Evolutionary conservation across 1,139 yeast species (phyloP).

Genomic region (Blastobotrys persicus): DNA sequence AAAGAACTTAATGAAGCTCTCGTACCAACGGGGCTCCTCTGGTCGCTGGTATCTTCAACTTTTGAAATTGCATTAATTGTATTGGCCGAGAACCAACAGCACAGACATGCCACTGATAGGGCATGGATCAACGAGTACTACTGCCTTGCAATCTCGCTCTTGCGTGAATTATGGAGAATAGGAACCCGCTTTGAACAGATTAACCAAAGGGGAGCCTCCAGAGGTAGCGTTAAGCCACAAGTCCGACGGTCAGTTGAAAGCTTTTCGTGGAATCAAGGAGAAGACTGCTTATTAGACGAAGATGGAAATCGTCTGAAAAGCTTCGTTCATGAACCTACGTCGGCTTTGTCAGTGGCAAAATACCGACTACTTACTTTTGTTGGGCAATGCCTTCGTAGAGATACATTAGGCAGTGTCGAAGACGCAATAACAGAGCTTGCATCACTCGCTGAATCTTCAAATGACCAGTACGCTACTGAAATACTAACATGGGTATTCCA

Average conservation of each 20-base stretch:
- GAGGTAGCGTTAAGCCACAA: background rate
- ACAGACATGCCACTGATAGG: no score
- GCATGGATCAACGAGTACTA: no score
- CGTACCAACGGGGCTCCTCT: background rate
- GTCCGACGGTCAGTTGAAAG: conserved; percentile 3
- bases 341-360: background rate
- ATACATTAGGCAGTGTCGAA: background rate
- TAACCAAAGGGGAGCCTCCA: no score
- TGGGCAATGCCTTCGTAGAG: background rate
- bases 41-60: conserved; percentile 1
- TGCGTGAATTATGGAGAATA: no score
- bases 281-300: background rate
- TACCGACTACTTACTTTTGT: background rate
- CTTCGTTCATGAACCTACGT: background rate
- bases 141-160: no score
- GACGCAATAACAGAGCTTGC: background rate
- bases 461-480: background rate
- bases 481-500: background rate
- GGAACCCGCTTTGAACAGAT: no score
- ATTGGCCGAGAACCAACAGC: no score
- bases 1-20: background rate
- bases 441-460: background rate
- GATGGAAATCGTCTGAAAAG: background rate
- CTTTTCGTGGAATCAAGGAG: background rate
- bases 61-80: background rate